Base-by-base conservation (phyloP, 371 early-diverging fungal genomes). In the Choanephora cucurbitarum region DNA sequence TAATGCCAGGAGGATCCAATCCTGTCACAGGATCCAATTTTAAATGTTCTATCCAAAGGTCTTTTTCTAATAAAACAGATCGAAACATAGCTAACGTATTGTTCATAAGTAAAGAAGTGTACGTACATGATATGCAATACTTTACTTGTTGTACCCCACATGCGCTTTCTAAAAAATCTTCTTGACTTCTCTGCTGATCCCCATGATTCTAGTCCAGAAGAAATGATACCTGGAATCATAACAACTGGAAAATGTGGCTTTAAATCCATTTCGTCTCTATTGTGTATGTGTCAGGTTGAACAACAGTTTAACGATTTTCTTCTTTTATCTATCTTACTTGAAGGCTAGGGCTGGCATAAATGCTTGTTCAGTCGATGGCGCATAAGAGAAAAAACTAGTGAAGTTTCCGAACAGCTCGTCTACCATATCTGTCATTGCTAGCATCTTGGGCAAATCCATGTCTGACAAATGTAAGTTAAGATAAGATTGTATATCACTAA, bases 201-300 rank as follows among this genome's bases (percentile, higher is more conserved):
- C 96, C 96, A 96, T 47, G 91, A 90, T 68, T 96, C 97, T 18
- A 97, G 80, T 5, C 91, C 89, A 22, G 94, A 89, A 1, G 93
- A 91, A n/a, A 93, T 84, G 57, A 97, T 91, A 21, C 98, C 98
- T 0, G 97, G 98, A 21, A 97, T 88, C 62, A 97, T 66, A 0
- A 93, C 80, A 0, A 97, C 92, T 21, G 90, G 91, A 67, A 85
- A 76, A 60, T 84, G 80, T 7, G 80, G 69, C 22, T 70, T 75
- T n/a, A 81, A 52, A 32, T 62, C 70, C 22, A 69, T 24, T 28
- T 59, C 57, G 10, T 67, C 74, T 49, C 79, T 71, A 44, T 52
- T 18, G 15, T 55, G 34, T 32, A 37, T 19, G 23, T 19, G 15
- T 24, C 51, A 34, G 34, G 18, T 10, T 18, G n/a, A 17, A n/a